A percentile compares a stretch with the other conserved stretches of the same genome.
These are phyloP conservation scores for Arthrobotrys sinensis DNA, from an alignment of 2,329 filamentous ascomycete genomes.

Conservation along the genomic window DNA sequence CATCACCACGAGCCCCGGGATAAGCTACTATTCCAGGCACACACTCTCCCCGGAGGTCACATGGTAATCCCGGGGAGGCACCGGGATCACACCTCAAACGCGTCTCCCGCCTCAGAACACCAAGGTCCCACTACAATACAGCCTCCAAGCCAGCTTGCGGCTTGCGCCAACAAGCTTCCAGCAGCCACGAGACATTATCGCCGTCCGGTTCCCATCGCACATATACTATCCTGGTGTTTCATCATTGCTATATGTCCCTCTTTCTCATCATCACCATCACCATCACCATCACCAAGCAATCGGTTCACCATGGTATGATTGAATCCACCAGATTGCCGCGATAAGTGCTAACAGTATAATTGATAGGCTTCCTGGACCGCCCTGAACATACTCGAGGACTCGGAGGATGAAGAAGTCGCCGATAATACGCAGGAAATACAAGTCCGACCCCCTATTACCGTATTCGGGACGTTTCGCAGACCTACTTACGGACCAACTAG, in stretches of 20 bases:
- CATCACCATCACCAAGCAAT: background rate
- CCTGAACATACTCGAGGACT: slow-evolving; percentile 94
- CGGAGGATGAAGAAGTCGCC: slow-evolving; percentile 88
- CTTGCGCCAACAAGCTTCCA: slow-evolving; percentile 20
- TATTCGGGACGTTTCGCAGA: slow-evolving; percentile 47
- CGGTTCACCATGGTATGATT: slow-evolving; percentile 29
- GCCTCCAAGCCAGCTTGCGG: background rate
- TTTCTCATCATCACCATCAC: background rate
- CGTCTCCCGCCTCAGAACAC: slow-evolving; percentile 22
- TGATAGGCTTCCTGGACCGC: slow-evolving; percentile 78
- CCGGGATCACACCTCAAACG: slow-evolving; percentile 16
- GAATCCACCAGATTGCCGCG: background rate
- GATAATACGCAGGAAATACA: slow-evolving; percentile 97
- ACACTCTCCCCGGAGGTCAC: background rate
- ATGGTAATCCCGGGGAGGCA: background rate
- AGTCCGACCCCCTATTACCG: slow-evolving; percentile 66
- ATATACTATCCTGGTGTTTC: background rate
- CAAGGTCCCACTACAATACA: background rate
- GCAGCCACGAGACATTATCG: background rate
- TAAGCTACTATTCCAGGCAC: slow-evolving; percentile 14
- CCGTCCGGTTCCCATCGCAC: background rate
- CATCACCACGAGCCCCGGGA: slow-evolving; percentile 3
- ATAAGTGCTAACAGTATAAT: slow-evolving; percentile 1
- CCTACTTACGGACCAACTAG: slow-evolving; percentile 66
- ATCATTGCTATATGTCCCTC: background rate